phyloP scores from a whole-genome alignment of 768 basidiomycete species.

The Clitopilus hobsonii region DNA sequence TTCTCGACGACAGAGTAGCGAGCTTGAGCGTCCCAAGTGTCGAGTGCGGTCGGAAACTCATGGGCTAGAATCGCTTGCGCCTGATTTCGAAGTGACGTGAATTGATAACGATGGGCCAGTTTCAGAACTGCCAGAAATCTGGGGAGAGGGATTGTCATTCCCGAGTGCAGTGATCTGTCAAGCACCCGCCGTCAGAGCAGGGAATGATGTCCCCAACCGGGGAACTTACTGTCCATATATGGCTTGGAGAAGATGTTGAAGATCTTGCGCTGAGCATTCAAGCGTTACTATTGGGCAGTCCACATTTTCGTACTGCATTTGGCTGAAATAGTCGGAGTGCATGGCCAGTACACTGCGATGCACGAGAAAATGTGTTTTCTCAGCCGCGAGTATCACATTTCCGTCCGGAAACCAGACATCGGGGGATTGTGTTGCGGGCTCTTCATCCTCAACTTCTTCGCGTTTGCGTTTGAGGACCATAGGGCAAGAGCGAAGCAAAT shows the following conservation, averaged over 20 bases:
- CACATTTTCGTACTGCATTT: not conserved
- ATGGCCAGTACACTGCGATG: not conserved
- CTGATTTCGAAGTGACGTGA: no score
- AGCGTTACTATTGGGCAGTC: not conserved
- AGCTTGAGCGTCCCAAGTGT: no score
- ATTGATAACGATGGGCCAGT: no score
- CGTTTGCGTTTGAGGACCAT: not conserved
- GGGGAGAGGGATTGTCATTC: no score
- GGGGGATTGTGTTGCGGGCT: not conserved
- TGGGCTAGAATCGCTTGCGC: no score
- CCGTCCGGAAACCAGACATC: not conserved
- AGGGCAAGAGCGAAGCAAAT: no score
- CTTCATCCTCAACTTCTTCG: not conserved
- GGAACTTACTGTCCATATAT: not conserved
- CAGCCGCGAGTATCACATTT: not conserved
- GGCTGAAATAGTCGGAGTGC: not conserved
- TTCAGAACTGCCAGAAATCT: no score
- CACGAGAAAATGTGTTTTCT: not conserved
- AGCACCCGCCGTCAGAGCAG: no score
- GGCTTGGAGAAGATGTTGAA: not conserved
- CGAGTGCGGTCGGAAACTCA: no score
- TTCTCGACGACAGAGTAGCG: no score
- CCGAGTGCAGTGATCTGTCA: no score
- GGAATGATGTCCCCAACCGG: no score
- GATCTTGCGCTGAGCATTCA: not conserved